Evolutionary conservation across 331 rosid genomes (phyloP), one percentile per base, ranked within the genome.

Genomic region (Rosa hybrid): DNA sequence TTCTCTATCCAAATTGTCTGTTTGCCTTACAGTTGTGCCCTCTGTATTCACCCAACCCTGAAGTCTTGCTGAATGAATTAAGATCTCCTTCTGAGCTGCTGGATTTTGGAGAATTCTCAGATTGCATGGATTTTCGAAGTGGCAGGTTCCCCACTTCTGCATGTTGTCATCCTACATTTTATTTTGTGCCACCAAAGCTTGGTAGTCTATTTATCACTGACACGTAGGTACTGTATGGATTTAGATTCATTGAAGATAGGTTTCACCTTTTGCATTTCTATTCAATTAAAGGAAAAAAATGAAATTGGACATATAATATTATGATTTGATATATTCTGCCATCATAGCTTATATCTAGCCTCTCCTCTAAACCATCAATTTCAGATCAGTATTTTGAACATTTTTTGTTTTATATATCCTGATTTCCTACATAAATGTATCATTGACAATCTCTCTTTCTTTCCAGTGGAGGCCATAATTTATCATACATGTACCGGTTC

Each of bases 21-120:
- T 84, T 72, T 85, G 64, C 49, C 64, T 83, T 77, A 76, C 92
- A 96, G 99, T 72, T 93, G 83, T 96, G 97, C 83, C 99, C 99
- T 81, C 70, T 91, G 87, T 93, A 96, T 86, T 97, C 99, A 0
- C 94, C 93, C 90, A 91, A 93, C 88, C 97, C 99, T 5, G 91
- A 91, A 88, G 91, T 90, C 65, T 86, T 90, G 63, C 81, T 96
- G 83, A 96, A 91, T 82, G 97, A 93, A 83, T 87, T 96, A 88
- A 88, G 99, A 86, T 96, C 98, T 81, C 99, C 99, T n/a, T 91
- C 98, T 72, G 99, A 96, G 89, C 91, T 96, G 75, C 97, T 96
- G 78, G 98, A 96, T 86, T 89, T 96, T 78, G 98, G 98, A 81
- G 97, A 96, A 69, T 96, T 96, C 86, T 96, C 99, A 38, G 98